A percentile compares a stretch with the other conserved stretches of the same genome.
phyloP scores from a whole-genome alignment of 805 yeast species.

The Candida boidinii region DNA sequence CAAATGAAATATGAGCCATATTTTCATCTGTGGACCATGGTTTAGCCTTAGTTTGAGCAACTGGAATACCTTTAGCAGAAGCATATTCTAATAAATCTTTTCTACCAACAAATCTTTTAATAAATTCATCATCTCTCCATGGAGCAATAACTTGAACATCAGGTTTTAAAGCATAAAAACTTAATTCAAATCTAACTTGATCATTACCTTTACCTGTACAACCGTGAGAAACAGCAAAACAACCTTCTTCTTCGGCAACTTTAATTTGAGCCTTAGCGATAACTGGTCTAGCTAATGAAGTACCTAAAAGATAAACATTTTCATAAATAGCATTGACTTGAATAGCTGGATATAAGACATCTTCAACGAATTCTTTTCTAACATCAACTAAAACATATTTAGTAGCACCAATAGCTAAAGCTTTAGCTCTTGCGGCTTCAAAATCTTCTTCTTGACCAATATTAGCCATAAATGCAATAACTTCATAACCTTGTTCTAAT shows the following conservation, averaged over 20 bases:
- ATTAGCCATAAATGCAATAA: constrained; percentile 95
- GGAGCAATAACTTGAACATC: constrained; percentile 97
- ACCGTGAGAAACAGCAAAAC: constrained; percentile 98
- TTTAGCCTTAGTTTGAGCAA: constrained; percentile 94
- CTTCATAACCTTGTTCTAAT: constrained; percentile 96
- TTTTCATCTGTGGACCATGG: constrained; percentile 99
- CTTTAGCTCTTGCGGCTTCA: constrained; percentile 93
- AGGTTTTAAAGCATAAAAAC: constrained; percentile 96
- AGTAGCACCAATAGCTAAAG: constrained; percentile 93
- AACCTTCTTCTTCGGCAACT: constrained; percentile 95
- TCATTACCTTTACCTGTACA: constrained; percentile 99
- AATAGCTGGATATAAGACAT: constrained; percentile 91
- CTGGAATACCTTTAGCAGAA: constrained; percentile 85
- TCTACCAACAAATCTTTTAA: constrained; percentile 96
- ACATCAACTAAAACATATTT: constrained; percentile 92
- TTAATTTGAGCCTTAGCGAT: constrained; percentile 97
- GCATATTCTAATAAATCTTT: constrained; percentile 93
- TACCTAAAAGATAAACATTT: constrained; percentile 93
- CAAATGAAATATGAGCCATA: constrained; percentile 97
- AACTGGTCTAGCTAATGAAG: constrained; percentile 97
- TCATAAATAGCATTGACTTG: constrained; percentile 97
- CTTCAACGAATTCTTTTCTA: constrained; percentile 89
- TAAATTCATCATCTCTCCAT: constrained; percentile 96
- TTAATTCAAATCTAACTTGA: constrained; percentile 95
- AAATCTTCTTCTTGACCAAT: constrained; percentile 99